Percentiles rank a stretch among this genome's conserved stretches.
phyloP scores from a whole-genome alignment of 768 basidiomycete genomes.

The Lepiota venenata region DNA sequence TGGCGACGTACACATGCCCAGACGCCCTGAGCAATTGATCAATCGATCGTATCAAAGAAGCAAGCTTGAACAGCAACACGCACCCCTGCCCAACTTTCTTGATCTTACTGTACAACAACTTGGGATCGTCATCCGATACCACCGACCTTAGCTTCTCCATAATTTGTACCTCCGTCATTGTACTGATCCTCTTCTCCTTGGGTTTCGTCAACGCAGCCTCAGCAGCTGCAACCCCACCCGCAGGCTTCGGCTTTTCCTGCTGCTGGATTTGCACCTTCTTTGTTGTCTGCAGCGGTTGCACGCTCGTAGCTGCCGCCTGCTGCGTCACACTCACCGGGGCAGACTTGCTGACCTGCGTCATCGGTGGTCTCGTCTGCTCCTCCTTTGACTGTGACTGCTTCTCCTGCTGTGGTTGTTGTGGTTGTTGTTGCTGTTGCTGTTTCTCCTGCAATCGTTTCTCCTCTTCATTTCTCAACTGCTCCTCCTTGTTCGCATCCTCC shows the following conservation, averaged over 20 bases:
- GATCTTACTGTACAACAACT: conserved; percentile 89
- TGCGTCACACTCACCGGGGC: conserved; percentile 46
- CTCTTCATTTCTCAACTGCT: conserved; percentile 25
- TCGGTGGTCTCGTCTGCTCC: conserved; percentile 21
- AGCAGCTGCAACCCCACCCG: conserved; percentile 37
- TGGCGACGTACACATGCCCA: conserved; percentile 97
- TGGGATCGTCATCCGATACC: conserved; percentile 85
- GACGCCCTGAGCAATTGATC: conserved; percentile 63
- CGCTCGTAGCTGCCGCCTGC: conserved; percentile 48
- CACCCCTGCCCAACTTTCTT: conserved; percentile 99
- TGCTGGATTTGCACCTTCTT: conserved; percentile 70
- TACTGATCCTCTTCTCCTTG: conserved; percentile 88
- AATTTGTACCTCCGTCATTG: conserved; percentile 96
- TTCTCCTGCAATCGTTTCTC: conserved; percentile 13
- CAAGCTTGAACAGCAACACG: conserved; percentile 32
- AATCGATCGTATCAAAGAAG: conserved; percentile 16
- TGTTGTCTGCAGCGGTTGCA: conserved; percentile 71
- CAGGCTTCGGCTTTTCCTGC: conserved; percentile 44
- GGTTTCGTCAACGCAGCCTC: conserved; percentile 75
- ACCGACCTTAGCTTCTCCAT: conserved; percentile 96
- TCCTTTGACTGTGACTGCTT: conserved; percentile 16
- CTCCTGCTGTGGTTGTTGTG: conserved; percentile 18
- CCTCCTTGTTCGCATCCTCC: conserved; percentile 36
- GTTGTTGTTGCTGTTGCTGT: conserved; percentile 21
- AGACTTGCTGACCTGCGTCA: conserved; percentile 35